phyloP scores from a whole-genome alignment of 495 filamentous ascomycete species.

The Trichocladium antarcticum region DNA sequence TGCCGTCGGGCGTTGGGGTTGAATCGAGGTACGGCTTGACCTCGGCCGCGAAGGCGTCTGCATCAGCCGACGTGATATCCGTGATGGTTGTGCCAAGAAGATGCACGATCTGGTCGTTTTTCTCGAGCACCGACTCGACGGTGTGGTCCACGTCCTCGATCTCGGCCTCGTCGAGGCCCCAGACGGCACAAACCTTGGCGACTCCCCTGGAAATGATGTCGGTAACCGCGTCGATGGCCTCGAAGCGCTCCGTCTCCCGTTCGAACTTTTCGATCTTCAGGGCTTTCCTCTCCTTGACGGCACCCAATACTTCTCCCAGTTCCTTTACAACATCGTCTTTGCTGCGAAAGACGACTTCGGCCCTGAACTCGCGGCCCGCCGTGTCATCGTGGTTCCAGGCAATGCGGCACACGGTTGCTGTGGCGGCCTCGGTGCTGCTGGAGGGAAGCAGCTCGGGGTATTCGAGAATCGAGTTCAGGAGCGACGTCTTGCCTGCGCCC shows the following conservation, averaged over 20 bases:
- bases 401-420: constrained; percentile 13
- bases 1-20: neutral
- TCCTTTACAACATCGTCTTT: constrained; percentile 9
- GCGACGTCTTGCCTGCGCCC: constrained; percentile 21
- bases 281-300: neutral
- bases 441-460: constrained; percentile 16
- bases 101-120: constrained; percentile 1
- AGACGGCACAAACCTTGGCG: constrained; percentile 5
- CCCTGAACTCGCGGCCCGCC: constrained; percentile 9
- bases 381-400: constrained; percentile 13
- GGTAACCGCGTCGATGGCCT: neutral
- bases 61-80: constrained; percentile 4
- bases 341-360: constrained; percentile 13
- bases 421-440: constrained; percentile 16
- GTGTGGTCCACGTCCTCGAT: constrained; percentile 20
- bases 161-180: constrained; percentile 6
- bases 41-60: constrained; percentile 2
- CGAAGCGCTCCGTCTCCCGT: neutral
- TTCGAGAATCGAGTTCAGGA: constrained; percentile 17
- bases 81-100: constrained; percentile 1
- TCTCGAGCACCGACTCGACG: neutral
- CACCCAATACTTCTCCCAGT: constrained; percentile 5
- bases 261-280: neutral
- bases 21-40: constrained; percentile 17
- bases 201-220: neutral